Evolutionary conservation across 148 eudicot genomes (phyloP), one percentile per base, ranked within the genome.

Genomic region (Spergularia marina): DNA sequence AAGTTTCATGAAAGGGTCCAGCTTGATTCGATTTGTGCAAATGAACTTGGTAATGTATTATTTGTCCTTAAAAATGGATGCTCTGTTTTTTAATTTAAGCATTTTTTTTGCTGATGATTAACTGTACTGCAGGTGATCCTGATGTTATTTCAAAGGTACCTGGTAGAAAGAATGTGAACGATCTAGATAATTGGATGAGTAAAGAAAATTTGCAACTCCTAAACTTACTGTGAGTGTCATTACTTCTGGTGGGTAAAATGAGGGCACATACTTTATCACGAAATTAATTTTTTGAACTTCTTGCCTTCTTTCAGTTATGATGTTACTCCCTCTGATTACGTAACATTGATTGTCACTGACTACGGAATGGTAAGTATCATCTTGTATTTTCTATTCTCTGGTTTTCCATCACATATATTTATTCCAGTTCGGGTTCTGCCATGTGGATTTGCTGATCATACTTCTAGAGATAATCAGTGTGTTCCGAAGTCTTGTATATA

Each of bases 1-100:
- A 94, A 94, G 84, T 94, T 94, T 83, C 93, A 89, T 72, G 97
- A 91, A 79, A 86, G 97, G 83, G 96, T 94, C 34, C 93, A 87
- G 72, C 93, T 94, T 85, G 98, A 91, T 88, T 94, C 98, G 18
- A 90, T 94, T 44, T 94, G 98, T 76, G 72, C 79, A 4, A 94
- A 94, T 84, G 98, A 94, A 75, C 96, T 94, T 44, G 98, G 97
- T 91, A 88, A 60, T 74, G 68, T 15, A 9, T 36, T 11, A 34
- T 68, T 7, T 34, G 34, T 10, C 36, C 41, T 61, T 69, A 17
- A 15, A 17, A 13, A 52, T 20, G 9, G 12, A 23, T 53, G 25
- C 52, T 79, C 73, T 44, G 49, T 13, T 59, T 76, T 14, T 30
- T 47, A 16, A 21, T 21, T 14, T 56, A 39, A 12, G 41, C 12